phyloP scores from a whole-genome alignment of 176 grass and related monocot species.

The Phoenix roebelenii region DNA sequence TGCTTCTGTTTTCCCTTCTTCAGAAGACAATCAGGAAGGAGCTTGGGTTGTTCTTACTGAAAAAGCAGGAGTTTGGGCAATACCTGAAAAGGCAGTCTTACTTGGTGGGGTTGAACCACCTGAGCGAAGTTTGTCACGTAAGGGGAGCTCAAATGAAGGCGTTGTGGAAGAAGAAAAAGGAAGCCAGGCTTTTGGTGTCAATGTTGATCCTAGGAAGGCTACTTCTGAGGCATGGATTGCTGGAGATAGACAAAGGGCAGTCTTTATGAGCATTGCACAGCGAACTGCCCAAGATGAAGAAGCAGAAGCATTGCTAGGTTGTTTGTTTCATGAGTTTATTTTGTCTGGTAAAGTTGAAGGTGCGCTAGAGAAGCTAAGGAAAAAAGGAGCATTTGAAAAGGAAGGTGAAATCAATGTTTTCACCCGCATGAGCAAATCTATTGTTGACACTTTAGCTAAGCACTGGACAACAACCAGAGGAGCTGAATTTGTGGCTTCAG shows the following conservation, averaged over 20 bases:
- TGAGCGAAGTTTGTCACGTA: constrained; percentile 92
- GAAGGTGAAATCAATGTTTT: constrained; percentile 91
- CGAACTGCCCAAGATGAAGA: constrained; percentile 65
- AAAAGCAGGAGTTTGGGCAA: constrained; percentile 86
- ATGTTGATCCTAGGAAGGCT: constrained; percentile 55
- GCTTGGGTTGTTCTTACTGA: constrained; percentile 96
- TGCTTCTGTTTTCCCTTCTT: constrained; percentile 73
- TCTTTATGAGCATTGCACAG: constrained; percentile 46
- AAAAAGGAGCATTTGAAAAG: constrained; percentile 81
- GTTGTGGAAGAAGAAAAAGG: constrained; percentile 76
- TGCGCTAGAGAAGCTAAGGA: constrained; percentile 62
- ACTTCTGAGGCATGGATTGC: constrained; percentile 82
- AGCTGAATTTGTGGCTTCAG: constrained; percentile 81
- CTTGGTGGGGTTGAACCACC: constrained; percentile 96
- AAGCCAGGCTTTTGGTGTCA: constrained; percentile 40
- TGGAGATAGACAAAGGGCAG: constrained; percentile 55
- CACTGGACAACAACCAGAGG: constrained; percentile 99
- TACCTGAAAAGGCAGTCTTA: constrained; percentile 96
- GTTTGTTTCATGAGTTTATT: constrained; percentile 82
- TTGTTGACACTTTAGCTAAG: constrained; percentile 86
- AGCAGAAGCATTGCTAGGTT: constrained; percentile 68
- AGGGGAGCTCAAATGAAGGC: constrained; percentile 84
- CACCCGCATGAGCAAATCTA: constrained; percentile 81
- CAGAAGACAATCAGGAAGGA: constrained; percentile 72
- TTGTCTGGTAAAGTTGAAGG: constrained; percentile 59